Evolutionary conservation across 2,329 filamentous ascomycete genomes (phyloP), one percentile per base, ranked within the genome.

Genomic region (Ascochyta clinopodiicola): DNA sequence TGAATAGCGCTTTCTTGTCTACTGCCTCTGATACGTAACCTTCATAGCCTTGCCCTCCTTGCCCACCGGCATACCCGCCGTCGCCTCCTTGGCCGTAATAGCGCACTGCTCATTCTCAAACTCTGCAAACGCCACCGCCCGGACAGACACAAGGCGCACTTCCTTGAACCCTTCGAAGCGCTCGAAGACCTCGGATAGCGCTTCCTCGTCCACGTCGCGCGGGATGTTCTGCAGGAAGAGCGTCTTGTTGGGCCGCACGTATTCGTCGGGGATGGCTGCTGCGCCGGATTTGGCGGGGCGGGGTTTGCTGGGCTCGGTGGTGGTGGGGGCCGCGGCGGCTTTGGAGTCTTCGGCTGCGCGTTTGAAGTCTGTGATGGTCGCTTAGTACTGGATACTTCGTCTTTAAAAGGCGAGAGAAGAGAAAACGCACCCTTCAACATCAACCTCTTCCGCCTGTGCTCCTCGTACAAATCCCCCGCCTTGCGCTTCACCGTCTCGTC

Each of bases 11-110:
- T 17, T 17, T 1, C 17, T 17, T 17, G 17, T 19, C 64, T 75
- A 96, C 80, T 96, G 91, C 71, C 93, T 85, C 80, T 98, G 95
- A 83, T 96, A 99, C 13, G 95, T 97, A 62, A 99, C 93, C 80
- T 95, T 96, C 76, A 99, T 91, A 7, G 86, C 82, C 78, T 92
- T 91, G 63, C 85, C 84, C 40, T 87, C 86, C 17, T 87, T 87
- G 48, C 88, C 90, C 65, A 99, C 80, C 22, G 86, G 81, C 86
- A 95, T 93, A 21, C 92, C 92, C 12, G 91, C 89, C 29, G 92
- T 96, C 61, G 89, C 92, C 81, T 98, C 94, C 82, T 96, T 98
- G 17, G 95, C 95, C 50, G 87, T 88, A 68, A 96, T 96, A 25
- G 95, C 93, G 37, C 91, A 92, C 43, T 88, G 84, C 79, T 98